Evolutionary conservation across 2,329 filamentous ascomycete genomes (phyloP).

Genomic region (Phialophora macrospora): DNA sequence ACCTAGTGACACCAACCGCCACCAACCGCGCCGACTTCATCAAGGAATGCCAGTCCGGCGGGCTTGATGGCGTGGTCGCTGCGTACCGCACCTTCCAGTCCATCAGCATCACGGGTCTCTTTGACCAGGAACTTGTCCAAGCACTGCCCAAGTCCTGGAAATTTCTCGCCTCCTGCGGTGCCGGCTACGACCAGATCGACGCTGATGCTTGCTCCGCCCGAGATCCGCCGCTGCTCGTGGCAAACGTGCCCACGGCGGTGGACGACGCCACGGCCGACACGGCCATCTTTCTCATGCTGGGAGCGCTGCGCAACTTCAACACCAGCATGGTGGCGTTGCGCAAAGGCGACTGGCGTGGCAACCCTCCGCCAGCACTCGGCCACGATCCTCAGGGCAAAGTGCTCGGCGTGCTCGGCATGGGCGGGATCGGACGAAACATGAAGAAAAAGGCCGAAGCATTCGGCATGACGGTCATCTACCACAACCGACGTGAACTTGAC

Average conservation of each 20-base stretch:
- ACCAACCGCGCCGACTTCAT: slow-evolving; percentile 70
- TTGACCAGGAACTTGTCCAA: slow-evolving; percentile 73
- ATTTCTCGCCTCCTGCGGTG: slow-evolving; percentile 51
- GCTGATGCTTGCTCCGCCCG: slow-evolving; percentile 71
- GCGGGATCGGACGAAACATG: slow-evolving; percentile 79
- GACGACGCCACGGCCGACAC: slow-evolving; percentile 84
- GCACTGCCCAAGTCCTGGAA: slow-evolving; percentile 48
- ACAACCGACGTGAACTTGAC: slow-evolving; percentile 37
- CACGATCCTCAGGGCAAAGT: slow-evolving; percentile 80
- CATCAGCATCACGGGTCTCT: slow-evolving; percentile 65
- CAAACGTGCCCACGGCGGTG: slow-evolving; percentile 80
- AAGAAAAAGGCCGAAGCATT: slow-evolving; percentile 52
- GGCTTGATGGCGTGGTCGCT: slow-evolving; percentile 67
- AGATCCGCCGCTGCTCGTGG: slow-evolving; percentile 64
- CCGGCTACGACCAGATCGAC: slow-evolving; percentile 85
- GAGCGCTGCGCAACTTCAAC: slow-evolving; percentile 76
- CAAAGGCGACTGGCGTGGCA: slow-evolving; percentile 69
- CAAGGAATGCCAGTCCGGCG: slow-evolving; percentile 67
- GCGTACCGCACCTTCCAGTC: slow-evolving; percentile 75
- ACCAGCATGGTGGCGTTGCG: slow-evolving; percentile 68
- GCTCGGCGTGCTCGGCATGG: slow-evolving; percentile 83
- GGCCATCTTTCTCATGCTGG: slow-evolving; percentile 79
- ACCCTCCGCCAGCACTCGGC: slow-evolving; percentile 61
- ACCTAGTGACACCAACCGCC: slow-evolving; percentile 67
- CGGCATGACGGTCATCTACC: slow-evolving; percentile 41